Conservation (phyloP, 192 early-diverging fungal species). For the Anaeromyces robustus region DNA sequence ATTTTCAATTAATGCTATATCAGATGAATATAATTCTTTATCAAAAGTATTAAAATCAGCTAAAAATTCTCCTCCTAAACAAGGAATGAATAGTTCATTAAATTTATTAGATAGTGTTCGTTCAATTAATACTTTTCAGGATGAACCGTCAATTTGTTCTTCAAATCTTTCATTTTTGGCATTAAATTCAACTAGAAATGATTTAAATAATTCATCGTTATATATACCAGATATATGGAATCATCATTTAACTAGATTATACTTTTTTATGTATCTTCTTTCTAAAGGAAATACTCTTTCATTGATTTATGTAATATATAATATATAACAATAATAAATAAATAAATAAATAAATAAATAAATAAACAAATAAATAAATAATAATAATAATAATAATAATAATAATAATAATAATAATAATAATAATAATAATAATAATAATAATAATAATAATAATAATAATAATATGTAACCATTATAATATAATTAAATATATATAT, state of each 20-base stretch:
- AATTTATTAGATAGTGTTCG: not conserved
- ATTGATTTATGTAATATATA: not conserved
- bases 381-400: too few relatives aligned
- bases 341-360: too few relatives aligned
- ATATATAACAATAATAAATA: too few relatives aligned
- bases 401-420: too few relatives aligned
- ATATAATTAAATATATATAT: not conserved
- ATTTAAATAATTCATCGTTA: not conserved
- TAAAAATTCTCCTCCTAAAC: not conserved
- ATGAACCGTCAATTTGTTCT: not conserved
- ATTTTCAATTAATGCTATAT: not conserved
- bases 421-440: too few relatives aligned
- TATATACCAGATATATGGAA: not conserved
- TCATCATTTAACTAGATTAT: not conserved
- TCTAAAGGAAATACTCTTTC: not conserved
- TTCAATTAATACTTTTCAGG: not conserved
- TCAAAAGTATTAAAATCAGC: not conserved
- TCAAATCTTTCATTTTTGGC: not conserved
- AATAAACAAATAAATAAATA: too few relatives aligned
- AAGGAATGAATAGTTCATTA: not conserved
- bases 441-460: too few relatives aligned
- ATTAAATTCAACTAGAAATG: not conserved
- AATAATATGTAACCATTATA: too few relatives aligned
- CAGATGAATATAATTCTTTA: not conserved
- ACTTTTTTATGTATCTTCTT: not conserved